Conservation (phyloP, 2,329 filamentous ascomycete species). For the Beauveria bassiana region DNA sequence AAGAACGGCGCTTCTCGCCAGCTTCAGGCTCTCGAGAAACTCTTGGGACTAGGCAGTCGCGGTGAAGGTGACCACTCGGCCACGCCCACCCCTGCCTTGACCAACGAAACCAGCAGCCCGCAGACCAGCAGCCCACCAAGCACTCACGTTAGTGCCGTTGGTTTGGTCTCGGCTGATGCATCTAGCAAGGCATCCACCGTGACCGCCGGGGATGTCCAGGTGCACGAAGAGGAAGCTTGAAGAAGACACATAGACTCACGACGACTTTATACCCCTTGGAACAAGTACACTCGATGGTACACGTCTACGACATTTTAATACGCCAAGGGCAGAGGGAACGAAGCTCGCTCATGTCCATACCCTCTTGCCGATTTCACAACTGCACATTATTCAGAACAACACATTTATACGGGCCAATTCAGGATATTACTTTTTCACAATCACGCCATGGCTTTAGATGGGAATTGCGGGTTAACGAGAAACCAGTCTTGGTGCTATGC, state of each 20-base stretch:
- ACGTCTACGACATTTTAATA: slow-evolving; percentile 18
- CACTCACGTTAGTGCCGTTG: slow-evolving; percentile 49
- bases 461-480: slow-evolving; percentile 7
- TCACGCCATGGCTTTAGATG: slow-evolving; percentile 6
- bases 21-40: slow-evolving; percentile 29
- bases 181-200: slow-evolving; percentile 17
- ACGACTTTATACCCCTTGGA: slow-evolving; percentile 10
- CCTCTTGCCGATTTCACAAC: slow-evolving; percentile 9
- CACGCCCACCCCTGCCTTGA: slow-evolving; percentile 58
- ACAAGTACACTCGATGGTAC: slow-evolving; percentile 12
- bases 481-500: slow-evolving; percentile 3
- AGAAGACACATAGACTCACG: slow-evolving; percentile 5
- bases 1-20: slow-evolving; percentile 60
- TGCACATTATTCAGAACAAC: slow-evolving; percentile 11
- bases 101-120: slow-evolving; percentile 61
- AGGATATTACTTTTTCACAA: slow-evolving; percentile 7
- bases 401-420: slow-evolving; percentile 8
- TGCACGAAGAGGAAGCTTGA: slow-evolving; percentile 26
- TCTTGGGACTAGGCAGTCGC: slow-evolving; percentile 19
- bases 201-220: slow-evolving; percentile 15
- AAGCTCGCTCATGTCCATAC: slow-evolving; percentile 9
- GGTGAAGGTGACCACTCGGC: slow-evolving; percentile 36
- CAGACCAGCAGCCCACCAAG: slow-evolving; percentile 60
- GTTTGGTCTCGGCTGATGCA: slow-evolving; percentile 26
- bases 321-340: slow-evolving; percentile 6